Evolutionary conservation across 305 asterid species (phyloP).

Genomic region (Fraxinus platypoda): DNA sequence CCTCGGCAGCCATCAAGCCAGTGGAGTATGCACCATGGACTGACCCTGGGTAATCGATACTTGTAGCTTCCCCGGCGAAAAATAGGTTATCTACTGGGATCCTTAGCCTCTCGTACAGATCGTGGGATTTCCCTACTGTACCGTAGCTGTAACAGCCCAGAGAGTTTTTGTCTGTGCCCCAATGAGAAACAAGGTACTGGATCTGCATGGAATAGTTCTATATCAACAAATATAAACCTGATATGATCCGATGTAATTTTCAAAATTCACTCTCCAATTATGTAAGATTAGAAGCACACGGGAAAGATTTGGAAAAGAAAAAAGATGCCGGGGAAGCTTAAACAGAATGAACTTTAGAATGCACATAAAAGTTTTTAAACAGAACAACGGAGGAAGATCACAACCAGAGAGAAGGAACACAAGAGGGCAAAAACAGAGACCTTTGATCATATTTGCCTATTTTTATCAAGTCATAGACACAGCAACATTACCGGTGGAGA

Average conservation of each 20-base stretch:
- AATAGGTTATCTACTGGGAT: slow-evolving; percentile 88
- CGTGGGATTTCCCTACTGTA: slow-evolving; percentile 80
- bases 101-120: slow-evolving; percentile 76
- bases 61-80: slow-evolving; percentile 96
- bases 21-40: slow-evolving; percentile 96
- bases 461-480: background rate
- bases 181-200: slow-evolving; percentile 82
- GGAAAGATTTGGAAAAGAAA: background rate
- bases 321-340: background rate
- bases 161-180: slow-evolving; percentile 82
- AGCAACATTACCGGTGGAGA: slow-evolving; percentile 62
- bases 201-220: slow-evolving; percentile 44
- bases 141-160: slow-evolving; percentile 94
- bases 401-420: background rate
- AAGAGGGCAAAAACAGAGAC: background rate
- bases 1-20: slow-evolving; percentile 94
- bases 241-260: background rate
- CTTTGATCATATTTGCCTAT: background rate
- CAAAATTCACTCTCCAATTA: background rate
- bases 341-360: background rate
- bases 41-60: slow-evolving; percentile 81
- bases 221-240: background rate
- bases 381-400: background rate
- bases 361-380: background rate
- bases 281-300: background rate